These are phyloP conservation scores for Arabis alpina DNA, from an alignment of 345 rosid species.

Conservation along the genomic window DNA sequence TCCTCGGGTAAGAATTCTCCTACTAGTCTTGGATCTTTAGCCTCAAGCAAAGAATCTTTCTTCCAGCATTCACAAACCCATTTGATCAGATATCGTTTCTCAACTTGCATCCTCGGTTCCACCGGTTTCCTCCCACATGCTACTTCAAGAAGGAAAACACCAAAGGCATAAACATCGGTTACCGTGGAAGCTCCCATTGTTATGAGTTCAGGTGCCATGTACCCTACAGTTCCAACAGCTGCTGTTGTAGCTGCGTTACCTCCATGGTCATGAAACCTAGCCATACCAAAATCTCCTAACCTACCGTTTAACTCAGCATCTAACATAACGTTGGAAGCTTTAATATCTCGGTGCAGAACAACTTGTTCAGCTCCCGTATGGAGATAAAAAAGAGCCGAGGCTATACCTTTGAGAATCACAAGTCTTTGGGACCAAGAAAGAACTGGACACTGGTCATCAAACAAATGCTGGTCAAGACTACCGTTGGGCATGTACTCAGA, in stretches of 20 bases:
- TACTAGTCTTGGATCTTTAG: slow-evolving; percentile 46
- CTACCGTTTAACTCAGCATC: slow-evolving; percentile 52
- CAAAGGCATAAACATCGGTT: slow-evolving; percentile 56
- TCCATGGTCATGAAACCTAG: slow-evolving; percentile 55
- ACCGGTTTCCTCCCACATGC: slow-evolving; percentile 56
- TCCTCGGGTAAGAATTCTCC: slow-evolving; percentile 33
- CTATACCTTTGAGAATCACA: slow-evolving; percentile 53
- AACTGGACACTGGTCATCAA: slow-evolving; percentile 31
- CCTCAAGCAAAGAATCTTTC: slow-evolving; percentile 43
- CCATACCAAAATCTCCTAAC: slow-evolving; percentile 64
- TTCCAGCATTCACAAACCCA: slow-evolving; percentile 48
- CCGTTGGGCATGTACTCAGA: slow-evolving; percentile 55
- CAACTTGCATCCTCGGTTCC: slow-evolving; percentile 25
- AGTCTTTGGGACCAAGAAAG: slow-evolving; percentile 54
- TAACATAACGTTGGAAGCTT: slow-evolving; percentile 56
- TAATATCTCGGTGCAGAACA: slow-evolving; percentile 60
- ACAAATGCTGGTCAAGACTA: slow-evolving; percentile 53
- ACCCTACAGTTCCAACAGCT: slow-evolving; percentile 56
- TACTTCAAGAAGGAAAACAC: slow-evolving; percentile 53
- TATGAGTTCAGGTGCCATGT: slow-evolving; percentile 57
- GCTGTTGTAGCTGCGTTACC: slow-evolving; percentile 51
- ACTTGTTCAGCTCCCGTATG: slow-evolving; percentile 61
- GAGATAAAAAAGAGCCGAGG: slow-evolving; percentile 54
- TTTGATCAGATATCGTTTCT: slow-evolving; percentile 44
- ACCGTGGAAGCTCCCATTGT: slow-evolving; percentile 47